These are phyloP conservation scores for Phytophthora kernoviae DNA, from an alignment of 352 stramenopile species.

Conservation along the genomic window DNA sequence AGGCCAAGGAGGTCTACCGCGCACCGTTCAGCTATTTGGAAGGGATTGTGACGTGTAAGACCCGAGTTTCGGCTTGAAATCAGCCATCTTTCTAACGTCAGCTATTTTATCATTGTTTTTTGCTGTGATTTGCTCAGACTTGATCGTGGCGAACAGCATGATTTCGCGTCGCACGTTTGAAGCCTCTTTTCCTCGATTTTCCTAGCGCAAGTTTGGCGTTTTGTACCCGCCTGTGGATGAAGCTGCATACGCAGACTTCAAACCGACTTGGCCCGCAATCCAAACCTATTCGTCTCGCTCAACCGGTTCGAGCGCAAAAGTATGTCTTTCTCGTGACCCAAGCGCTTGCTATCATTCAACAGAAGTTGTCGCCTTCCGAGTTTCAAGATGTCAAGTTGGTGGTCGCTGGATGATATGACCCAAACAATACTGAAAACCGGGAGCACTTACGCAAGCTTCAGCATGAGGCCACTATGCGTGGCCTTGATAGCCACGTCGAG, in stretches of 20 bases:
- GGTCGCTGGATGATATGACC: constrained; percentile 95
- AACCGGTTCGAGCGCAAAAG: constrained; percentile 8
- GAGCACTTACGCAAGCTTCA: constrained; percentile 90
- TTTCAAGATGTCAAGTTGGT: constrained; percentile 72
- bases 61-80: not conserved
- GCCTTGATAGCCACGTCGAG: constrained; percentile 57
- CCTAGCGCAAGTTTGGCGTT: constrained; percentile 59
- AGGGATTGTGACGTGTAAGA: constrained; percentile 78
- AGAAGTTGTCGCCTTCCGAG: constrained; percentile 29
- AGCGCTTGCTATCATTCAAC: constrained; percentile 17
- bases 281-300: constrained; percentile 3
- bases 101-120: no score
- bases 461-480: constrained; percentile 48
- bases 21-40: constrained; percentile 90
- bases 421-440: constrained; percentile 93
- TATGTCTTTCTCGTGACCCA: not conserved
- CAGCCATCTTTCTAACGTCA: not conserved
- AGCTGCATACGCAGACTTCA: constrained; percentile 33
- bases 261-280: not conserved
- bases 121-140: constrained; percentile 64
- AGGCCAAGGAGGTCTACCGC: constrained; percentile 86
- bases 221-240: constrained; percentile 93
- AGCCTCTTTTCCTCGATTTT: constrained; percentile 74
- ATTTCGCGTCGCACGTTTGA: constrained; percentile 91
- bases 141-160: constrained; percentile 94